phyloP scores from a whole-genome alignment of 768 basidiomycete genomes.

The Pulveroboletus sp. region DNA sequence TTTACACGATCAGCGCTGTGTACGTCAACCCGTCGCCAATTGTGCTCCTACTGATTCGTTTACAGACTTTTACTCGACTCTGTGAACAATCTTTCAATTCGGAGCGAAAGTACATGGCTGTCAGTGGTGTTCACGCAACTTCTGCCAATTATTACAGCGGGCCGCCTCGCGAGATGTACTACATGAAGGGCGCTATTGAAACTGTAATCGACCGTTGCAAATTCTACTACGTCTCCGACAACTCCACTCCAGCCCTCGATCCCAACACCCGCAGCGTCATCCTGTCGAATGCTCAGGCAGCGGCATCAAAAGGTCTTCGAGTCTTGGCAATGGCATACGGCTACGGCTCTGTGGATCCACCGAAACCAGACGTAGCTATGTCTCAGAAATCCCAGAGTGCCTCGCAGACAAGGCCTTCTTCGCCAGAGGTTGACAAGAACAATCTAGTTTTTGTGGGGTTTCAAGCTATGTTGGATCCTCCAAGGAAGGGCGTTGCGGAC shows the following conservation, averaged over 20 bases:
- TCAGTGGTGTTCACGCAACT: slow-evolving; percentile 63
- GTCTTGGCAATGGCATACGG: slow-evolving; percentile 93
- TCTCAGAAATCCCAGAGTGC: slow-evolving; percentile 20
- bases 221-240: slow-evolving; percentile 85
- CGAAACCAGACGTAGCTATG: slow-evolving; percentile 19
- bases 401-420: slow-evolving; percentile 27
- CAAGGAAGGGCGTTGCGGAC: slow-evolving; percentile 88
- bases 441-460: slow-evolving; percentile 89
- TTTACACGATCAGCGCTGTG: slow-evolving; percentile 65
- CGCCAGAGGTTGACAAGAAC: slow-evolving; percentile 35
- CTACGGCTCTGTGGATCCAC: slow-evolving; percentile 51
- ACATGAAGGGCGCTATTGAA: slow-evolving; percentile 92
- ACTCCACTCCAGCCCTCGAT: slow-evolving; percentile 82
- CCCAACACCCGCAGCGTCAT: slow-evolving; percentile 63
- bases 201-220: slow-evolving; percentile 81
- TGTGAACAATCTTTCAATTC: slow-evolving; percentile 89
- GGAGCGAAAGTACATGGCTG: slow-evolving; percentile 90
- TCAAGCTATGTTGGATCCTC: slow-evolving; percentile 94
- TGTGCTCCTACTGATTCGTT: slow-evolving; percentile 3
- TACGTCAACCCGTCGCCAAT: slow-evolving; percentile 33
- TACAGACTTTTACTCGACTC: slow-evolving; percentile 63
- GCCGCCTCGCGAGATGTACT: slow-evolving; percentile 67
- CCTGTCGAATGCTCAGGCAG: slow-evolving; percentile 61
- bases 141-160: slow-evolving; percentile 28
- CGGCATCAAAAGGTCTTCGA: slow-evolving; percentile 74